Conservation (phyloP, 2,329 filamentous ascomycete species). For the Anthostomella pinea region DNA sequence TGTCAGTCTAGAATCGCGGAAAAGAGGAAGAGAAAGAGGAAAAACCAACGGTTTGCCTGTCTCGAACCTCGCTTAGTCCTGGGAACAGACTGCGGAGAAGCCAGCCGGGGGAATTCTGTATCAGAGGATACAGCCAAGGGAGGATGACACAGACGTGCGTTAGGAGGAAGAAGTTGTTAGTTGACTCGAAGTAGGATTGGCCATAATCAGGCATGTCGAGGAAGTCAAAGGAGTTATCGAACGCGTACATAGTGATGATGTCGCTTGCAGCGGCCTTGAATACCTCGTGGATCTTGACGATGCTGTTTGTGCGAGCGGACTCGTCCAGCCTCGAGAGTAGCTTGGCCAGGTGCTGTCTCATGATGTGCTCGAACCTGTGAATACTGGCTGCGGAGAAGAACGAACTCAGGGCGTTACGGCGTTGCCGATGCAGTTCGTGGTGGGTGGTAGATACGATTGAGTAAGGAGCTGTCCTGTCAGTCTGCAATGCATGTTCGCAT, state of each 20-base stretch:
- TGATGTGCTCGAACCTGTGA: constrained; percentile 5
- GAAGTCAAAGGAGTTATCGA: constrained; percentile 14
- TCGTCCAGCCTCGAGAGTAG: constrained; percentile 8
- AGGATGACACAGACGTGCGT: constrained; percentile 8
- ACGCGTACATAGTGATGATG: constrained; percentile 20
- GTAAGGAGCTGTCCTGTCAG: neutral
- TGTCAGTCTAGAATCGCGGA: neutral
- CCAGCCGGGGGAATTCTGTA: constrained; percentile 6
- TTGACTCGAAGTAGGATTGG: constrained; percentile 12
- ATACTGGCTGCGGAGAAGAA: constrained; percentile 10
- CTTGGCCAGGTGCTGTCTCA: constrained; percentile 8
- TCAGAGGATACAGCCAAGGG: constrained; percentile 17
- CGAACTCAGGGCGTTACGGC: constrained; percentile 1
- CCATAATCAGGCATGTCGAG: constrained; percentile 15
- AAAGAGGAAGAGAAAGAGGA: neutral
- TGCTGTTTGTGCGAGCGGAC: neutral
- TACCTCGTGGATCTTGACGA: constrained; percentile 13
- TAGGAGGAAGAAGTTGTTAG: constrained; percentile 10
- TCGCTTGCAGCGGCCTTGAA: constrained; percentile 23
- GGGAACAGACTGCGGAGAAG: constrained; percentile 11
- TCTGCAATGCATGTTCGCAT: neutral
- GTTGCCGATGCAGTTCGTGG: constrained; percentile 6
- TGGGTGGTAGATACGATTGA: constrained; percentile 5
- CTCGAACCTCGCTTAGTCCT: constrained; percentile 4
- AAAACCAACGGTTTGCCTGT: constrained; percentile 8